phyloP scores from a whole-genome alignment of 495 filamentous ascomycete genomes.

The Xylaria palmicola region DNA sequence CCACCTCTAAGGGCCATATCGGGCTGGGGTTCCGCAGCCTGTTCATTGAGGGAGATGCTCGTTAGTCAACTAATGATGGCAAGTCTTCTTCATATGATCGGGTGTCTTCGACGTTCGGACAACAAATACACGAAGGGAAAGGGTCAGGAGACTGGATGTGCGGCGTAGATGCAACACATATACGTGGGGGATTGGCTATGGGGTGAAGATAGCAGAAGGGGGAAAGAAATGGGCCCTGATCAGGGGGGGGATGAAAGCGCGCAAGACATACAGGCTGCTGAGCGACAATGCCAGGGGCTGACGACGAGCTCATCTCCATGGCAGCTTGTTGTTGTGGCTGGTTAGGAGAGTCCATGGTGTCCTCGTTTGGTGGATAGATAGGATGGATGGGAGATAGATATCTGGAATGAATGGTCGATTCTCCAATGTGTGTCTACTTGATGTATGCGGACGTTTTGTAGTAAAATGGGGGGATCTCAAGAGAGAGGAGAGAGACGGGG shows the following conservation, averaged over 20 bases:
- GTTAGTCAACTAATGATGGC: neutral
- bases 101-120: no score
- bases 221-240: neutral
- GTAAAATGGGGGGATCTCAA: no score
- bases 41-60: neutral
- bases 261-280: conserved; percentile 31
- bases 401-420: no score
- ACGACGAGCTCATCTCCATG: conserved; percentile 31
- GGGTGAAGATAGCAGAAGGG: neutral
- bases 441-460: no score
- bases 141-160: no score
- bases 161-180: no score
- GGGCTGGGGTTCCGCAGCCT: conserved; percentile 30
- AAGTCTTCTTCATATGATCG: neutral
- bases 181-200: neutral
- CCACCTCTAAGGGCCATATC: conserved; percentile 30
- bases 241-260: neutral
- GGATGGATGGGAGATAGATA: neutral
- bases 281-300: conserved; percentile 23
- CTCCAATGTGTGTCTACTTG: no score
- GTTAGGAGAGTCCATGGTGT: conserved; percentile 28
- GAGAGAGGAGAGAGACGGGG: no score
- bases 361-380: neutral
- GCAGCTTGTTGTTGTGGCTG: conserved; percentile 35
- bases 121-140: no score